These are phyloP conservation scores for Diplodia intermedia DNA, from an alignment of 2,329 filamentous ascomycete genomes.

Conservation along the genomic window DNA sequence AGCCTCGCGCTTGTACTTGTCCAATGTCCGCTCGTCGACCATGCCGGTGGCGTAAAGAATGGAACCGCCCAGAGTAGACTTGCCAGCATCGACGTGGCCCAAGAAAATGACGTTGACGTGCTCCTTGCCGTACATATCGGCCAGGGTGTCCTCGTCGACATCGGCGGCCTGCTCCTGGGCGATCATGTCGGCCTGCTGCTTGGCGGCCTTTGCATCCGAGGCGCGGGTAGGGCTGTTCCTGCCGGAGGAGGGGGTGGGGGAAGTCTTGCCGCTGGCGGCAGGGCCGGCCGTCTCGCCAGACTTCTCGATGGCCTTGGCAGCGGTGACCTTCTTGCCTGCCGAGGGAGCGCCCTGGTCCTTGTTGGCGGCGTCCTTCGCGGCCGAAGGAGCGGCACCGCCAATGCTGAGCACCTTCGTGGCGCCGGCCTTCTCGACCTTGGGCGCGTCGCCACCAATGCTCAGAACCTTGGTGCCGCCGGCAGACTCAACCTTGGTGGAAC, in stretches of 20 bases:
- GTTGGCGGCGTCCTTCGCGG: constrained; percentile 53
- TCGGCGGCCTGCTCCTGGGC: constrained; percentile 79
- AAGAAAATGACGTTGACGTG: constrained; percentile 96
- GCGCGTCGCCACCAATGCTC: constrained; percentile 64
- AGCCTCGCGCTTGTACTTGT: constrained; percentile 96
- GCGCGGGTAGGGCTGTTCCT: constrained; percentile 75
- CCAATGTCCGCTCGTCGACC: constrained; percentile 98
- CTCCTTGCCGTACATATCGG: constrained; percentile 96
- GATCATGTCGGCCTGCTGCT: constrained; percentile 80
- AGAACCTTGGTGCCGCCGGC: constrained; percentile 68
- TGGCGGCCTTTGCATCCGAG: constrained; percentile 60
- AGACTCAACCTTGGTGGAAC: constrained; percentile 68
- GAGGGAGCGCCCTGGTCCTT: constrained; percentile 61
- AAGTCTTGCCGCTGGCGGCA: constrained; percentile 70
- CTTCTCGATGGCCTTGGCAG: constrained; percentile 91
- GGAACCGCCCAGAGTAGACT: constrained; percentile 92
- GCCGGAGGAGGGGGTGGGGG: constrained; percentile 82
- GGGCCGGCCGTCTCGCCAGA: constrained; percentile 69
- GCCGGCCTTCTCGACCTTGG: constrained; percentile 61
- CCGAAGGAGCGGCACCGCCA: constrained; percentile 61
- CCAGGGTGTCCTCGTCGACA: constrained; percentile 83
- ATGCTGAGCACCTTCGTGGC: constrained; percentile 78
- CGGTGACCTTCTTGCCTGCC: constrained; percentile 82
- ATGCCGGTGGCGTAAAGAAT: constrained; percentile 95
- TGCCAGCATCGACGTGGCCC: constrained; percentile 97